These are phyloP conservation scores for Limnanthes douglasii DNA, from an alignment of 345 rosid species.

Conservation along the genomic window DNA sequence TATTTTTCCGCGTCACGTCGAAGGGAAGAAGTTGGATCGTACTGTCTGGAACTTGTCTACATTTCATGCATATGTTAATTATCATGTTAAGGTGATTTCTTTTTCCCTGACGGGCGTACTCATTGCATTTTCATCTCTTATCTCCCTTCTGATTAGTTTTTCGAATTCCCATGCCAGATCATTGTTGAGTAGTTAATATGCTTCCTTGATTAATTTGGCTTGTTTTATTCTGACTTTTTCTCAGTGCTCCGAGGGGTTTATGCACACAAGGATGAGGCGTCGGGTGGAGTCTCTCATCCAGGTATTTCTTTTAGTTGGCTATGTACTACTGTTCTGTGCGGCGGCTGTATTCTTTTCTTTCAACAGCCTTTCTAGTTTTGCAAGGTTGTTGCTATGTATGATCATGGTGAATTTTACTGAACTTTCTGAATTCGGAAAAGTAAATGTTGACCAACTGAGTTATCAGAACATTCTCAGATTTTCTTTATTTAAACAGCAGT, in stretches of 20 bases:
- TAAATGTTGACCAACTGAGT: too few relatives aligned
- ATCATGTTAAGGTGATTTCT: slow-evolving; percentile 75
- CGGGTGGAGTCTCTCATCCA: slow-evolving; percentile 86
- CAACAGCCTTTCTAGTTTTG: neutral
- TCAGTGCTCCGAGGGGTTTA: slow-evolving; percentile 89
- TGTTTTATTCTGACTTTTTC: slow-evolving; percentile 4
- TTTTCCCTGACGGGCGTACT: slow-evolving; percentile 2
- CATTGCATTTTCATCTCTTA: neutral
- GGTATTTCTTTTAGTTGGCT: slow-evolving; percentile 19
- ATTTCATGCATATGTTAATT: slow-evolving; percentile 91
- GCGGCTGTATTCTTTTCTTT: slow-evolving; percentile 3
- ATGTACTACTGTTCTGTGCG: neutral
- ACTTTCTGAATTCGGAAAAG: too few relatives aligned
- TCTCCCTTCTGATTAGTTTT: neutral
- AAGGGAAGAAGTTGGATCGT: slow-evolving; percentile 70
- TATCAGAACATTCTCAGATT: too few relatives aligned
- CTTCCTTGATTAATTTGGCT: too few relatives aligned
- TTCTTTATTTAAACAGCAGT: too few relatives aligned
- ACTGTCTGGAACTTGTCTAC: slow-evolving; percentile 88
- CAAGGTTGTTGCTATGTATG: neutral
- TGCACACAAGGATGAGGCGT: slow-evolving; percentile 94
- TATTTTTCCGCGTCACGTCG: slow-evolving; percentile 79
- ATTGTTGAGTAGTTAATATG: too few relatives aligned
- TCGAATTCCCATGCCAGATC: neutral
- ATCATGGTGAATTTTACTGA: neutral